These are phyloP conservation scores for Athelia psychrophila DNA, from an alignment of 1,284 basidiomycete species.

Conservation along the genomic window DNA sequence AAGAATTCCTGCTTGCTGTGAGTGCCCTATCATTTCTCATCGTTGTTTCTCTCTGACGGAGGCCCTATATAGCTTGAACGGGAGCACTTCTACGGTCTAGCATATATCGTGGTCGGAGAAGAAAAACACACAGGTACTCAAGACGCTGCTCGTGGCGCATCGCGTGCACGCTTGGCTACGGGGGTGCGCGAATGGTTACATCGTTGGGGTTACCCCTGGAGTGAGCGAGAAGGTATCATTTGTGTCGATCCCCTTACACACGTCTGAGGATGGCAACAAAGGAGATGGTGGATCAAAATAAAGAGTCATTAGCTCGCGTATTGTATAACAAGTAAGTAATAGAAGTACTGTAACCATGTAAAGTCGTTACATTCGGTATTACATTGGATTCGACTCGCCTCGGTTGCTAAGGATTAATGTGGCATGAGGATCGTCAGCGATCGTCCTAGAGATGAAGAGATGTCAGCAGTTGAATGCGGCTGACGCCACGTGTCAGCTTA, in stretches of 20 bases:
- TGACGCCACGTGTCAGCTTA: no score
- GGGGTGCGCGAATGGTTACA: constrained; percentile 89
- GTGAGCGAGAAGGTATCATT: constrained; percentile 85
- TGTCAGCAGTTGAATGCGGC: no score
- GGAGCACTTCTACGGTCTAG: constrained; percentile 84
- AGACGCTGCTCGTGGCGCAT: constrained; percentile 76
- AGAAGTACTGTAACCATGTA: no score
- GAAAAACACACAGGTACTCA: constrained; percentile 94
- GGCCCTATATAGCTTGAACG: constrained; percentile 68
- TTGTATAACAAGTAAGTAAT: not conserved
- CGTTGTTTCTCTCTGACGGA: constrained; percentile 7
- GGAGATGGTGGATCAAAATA: no score
- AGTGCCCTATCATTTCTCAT: constrained; percentile 30
- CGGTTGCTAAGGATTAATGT: no score
- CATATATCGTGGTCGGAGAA: constrained; percentile 89
- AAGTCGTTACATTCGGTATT: no score
- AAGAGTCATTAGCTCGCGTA: not conserved
- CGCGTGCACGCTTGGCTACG: constrained; percentile 76
- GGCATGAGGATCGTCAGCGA: no score
- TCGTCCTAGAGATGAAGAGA: no score
- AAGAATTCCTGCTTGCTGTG: constrained; percentile 86
- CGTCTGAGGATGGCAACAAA: constrained; percentile 19
- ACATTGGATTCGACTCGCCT: no score
- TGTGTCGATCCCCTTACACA: constrained; percentile 86
- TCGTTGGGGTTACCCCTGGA: constrained; percentile 96